phyloP scores from a whole-genome alignment of 2,329 filamentous ascomycete species.

The Apiospora pterosperma region DNA sequence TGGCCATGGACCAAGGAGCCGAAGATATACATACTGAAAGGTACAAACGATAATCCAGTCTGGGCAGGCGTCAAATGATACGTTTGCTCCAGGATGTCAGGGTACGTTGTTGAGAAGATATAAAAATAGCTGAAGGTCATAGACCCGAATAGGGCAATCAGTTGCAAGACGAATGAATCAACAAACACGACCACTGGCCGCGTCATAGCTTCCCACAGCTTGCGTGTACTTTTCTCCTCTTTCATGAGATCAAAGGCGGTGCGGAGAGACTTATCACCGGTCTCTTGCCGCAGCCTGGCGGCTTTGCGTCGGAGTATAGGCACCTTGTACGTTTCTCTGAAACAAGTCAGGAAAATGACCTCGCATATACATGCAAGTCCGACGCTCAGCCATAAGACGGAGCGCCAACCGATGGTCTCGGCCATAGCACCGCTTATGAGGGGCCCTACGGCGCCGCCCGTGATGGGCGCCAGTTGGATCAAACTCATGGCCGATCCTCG shows the following conservation, averaged over 20 bases:
- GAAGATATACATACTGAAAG: conserved; percentile 42
- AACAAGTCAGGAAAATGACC: conserved; percentile 46
- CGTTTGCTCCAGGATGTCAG: conserved; percentile 43
- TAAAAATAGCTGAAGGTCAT: conserved; percentile 51
- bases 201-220: conserved; percentile 37
- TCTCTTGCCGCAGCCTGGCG: conserved; percentile 25
- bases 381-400: conserved; percentile 47
- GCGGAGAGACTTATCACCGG: conserved; percentile 24
- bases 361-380: conserved; percentile 46
- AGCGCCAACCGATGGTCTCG: conserved; percentile 52
- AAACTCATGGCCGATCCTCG: conserved; percentile 57
- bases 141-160: conserved; percentile 42
- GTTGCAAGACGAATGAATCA: conserved; percentile 50
- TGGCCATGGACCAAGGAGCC: background rate
- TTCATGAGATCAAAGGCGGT: conserved; percentile 28
- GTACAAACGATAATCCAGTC: conserved; percentile 51
- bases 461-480: conserved; percentile 53
- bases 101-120: conserved; percentile 50
- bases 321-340: conserved; percentile 60
- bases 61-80: conserved; percentile 49
- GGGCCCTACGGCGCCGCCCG: conserved; percentile 56
- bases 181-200: conserved; percentile 44
- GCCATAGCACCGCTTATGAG: conserved; percentile 53
- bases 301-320: conserved; percentile 47
- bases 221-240: conserved; percentile 19